Conservation (phyloP, 805 yeast genomes). For the Metschnikowia kunwiensis region DNA sequence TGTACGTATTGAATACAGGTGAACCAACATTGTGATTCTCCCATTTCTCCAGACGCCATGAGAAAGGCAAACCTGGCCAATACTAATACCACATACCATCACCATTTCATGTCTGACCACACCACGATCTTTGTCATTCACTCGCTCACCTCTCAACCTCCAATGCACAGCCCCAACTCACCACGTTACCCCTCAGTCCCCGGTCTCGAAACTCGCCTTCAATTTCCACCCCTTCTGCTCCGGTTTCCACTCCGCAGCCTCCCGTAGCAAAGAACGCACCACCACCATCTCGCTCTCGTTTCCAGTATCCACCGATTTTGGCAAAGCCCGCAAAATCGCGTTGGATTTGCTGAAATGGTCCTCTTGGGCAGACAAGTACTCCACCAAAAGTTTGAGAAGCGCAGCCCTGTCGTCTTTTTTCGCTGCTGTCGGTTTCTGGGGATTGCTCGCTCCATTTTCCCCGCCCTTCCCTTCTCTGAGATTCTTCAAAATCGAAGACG, state of each 20-base stretch:
- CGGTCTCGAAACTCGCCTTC: too few relatives aligned
- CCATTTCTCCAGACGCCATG: too few relatives aligned
- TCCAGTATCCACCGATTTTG: constrained; percentile 14
- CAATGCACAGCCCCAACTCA: too few relatives aligned
- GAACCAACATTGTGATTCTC: too few relatives aligned
- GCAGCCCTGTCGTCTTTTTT: constrained; percentile 5
- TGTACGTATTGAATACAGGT: too few relatives aligned
- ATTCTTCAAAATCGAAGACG: constrained; percentile 48
- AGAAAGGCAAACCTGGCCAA: too few relatives aligned
- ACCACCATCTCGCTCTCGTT: constrained; percentile 53
- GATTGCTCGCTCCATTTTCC: constrained; percentile 2
- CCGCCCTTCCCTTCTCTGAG: constrained; percentile 44
- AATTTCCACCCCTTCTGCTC: constrained; percentile 60
- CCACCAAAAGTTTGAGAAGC: constrained; percentile 36
- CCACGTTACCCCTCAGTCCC: too few relatives aligned
- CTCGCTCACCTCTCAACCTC: too few relatives aligned
- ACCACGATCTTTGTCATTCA: too few relatives aligned
- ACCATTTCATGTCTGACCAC: too few relatives aligned
- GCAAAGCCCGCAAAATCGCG: constrained; percentile 42
- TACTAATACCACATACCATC: too few relatives aligned
- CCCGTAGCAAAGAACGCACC: constrained; percentile 64
- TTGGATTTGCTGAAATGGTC: constrained; percentile 47
- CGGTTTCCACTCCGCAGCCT: constrained; percentile 68
- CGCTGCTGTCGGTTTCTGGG: not conserved
- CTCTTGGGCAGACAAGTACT: constrained; percentile 34